Base-by-base conservation (phyloP, 1,139 yeast species). In the Hemisphaericaspora subhashii region DNA sequence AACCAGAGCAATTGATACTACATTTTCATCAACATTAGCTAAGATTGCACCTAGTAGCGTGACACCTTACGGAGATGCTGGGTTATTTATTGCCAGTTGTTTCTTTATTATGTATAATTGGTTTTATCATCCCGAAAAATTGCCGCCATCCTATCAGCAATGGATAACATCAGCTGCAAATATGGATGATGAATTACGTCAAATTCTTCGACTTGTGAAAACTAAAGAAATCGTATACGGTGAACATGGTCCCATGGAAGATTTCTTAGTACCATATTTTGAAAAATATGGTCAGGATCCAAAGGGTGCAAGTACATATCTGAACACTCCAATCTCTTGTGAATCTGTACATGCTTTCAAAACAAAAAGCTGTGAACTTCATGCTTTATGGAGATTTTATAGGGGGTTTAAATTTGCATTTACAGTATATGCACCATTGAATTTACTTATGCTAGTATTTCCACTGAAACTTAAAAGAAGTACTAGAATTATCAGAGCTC, bases 151-250 rank as follows among this genome's bases (percentile, higher is more conserved):
- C n/a, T 66, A 66, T 42, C 48, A 62, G 22, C 58, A 60, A 38
- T 66, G 72, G 72, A 65, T 66, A 42, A 65, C 72, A 4, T 58
- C 66, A n/a, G 72, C 72, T 14, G 72, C 72, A 7, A 60, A 61
- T 41, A 65, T 66, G 72, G 72, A 66, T 44, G 50, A 51, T 17
- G 70, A 62, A 34, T 39, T 66, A 10, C 42, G 62, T 11, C 51
- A 51, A 18, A 46, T 52, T 6, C 52, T 65, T 36, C 52, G 50
- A 36, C 54, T 51, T 13, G 18, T 66, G 13, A 55, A 56, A 31
- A 49, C 54, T 7, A 59, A 60, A 7, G 43, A 47, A 6, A 38
- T 58, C 16, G 42, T 48, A 14, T 66, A 66, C 43, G 70, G 70
- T n/a, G 42, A 52, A 24, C 47, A 43, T 10, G 50, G 54, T 8